Evolutionary conservation across 2,329 filamentous ascomycete genomes (phyloP).

Genomic region (Microcyclospora pomicola): DNA sequence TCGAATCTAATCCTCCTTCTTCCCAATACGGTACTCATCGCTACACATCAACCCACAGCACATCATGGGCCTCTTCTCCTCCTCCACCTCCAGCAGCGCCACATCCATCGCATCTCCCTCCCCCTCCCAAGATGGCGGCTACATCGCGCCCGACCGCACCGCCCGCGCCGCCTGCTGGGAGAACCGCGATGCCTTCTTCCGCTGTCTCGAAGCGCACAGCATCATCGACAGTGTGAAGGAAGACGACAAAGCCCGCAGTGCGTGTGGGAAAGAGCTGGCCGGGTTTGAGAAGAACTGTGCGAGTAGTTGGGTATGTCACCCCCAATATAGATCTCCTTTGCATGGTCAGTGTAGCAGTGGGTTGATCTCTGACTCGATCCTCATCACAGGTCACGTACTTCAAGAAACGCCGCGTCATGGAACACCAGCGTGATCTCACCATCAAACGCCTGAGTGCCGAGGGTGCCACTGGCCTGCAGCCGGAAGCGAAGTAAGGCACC

Average conservation of each 20-base stretch:
- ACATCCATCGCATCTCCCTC: conserved; percentile 13
- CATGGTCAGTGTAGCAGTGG: neutral
- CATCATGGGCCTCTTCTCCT: conserved; percentile 24
- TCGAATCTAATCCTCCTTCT: neutral
- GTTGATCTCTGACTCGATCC: neutral
- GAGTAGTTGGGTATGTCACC: conserved; percentile 78
- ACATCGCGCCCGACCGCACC: conserved; percentile 69
- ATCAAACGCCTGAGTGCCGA: conserved; percentile 52
- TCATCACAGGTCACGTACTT: conserved; percentile 94
- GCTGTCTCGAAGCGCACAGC: conserved; percentile 66
- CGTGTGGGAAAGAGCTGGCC: conserved; percentile 45
- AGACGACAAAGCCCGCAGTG: conserved; percentile 38
- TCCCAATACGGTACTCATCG: neutral
- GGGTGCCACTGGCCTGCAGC: conserved; percentile 17
- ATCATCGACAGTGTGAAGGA: conserved; percentile 61
- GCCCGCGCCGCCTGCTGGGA: conserved; percentile 82
- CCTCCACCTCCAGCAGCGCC: conserved; percentile 14
- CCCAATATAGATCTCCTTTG: conserved; percentile 13
- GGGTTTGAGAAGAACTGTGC: conserved; percentile 79
- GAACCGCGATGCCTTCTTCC: conserved; percentile 74
- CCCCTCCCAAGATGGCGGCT: conserved; percentile 41
- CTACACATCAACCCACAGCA: neutral
- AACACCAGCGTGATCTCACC: conserved; percentile 70
- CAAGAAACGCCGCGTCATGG: conserved; percentile 89
- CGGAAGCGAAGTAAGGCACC: neutral